A percentile compares a stretch with the other conserved stretches of the same genome.
Conservation (phyloP, 495 filamentous ascomycete genomes). For the Aspergillus carlsbadensis region DNA sequence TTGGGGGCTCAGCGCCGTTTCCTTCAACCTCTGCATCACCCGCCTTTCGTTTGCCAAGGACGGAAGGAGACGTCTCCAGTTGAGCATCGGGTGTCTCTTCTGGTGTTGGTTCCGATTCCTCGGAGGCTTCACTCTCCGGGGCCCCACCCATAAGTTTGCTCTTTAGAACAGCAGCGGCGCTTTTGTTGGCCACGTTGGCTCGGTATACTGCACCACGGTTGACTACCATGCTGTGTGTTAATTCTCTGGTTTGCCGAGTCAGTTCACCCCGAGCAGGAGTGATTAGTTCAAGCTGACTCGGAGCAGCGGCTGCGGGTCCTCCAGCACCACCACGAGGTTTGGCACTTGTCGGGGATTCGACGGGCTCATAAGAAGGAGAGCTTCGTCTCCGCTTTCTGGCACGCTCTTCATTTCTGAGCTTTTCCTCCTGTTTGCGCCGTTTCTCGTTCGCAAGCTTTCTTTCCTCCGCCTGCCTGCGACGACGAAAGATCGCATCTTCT, state of each 20-base stretch:
- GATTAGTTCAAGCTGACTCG: conserved; percentile 55
- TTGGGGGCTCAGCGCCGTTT: conserved; percentile 56
- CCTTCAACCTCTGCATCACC: conserved; percentile 63
- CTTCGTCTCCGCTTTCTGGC: conserved; percentile 43
- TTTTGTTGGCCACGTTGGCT: conserved; percentile 88
- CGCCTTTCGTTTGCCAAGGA: conserved; percentile 61
- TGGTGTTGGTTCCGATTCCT: conserved; percentile 17
- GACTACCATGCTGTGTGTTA: conserved; percentile 87
- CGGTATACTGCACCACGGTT: conserved; percentile 73
- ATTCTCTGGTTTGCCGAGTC: conserved; percentile 56
- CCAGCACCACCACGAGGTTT: conserved; percentile 27
- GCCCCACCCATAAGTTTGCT: conserved; percentile 63
- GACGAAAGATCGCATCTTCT: conserved; percentile 89
- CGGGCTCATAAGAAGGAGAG: conserved; percentile 44
- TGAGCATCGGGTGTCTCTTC: conserved; percentile 25
- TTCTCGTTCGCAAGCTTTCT: conserved; percentile 74
- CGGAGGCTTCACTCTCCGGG: conserved; percentile 21
- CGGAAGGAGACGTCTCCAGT: conserved; percentile 38
- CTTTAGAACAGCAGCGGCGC: conserved; percentile 87
- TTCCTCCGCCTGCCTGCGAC: conserved; percentile 79
- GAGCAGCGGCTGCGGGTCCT: conserved; percentile 37
- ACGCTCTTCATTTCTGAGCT: conserved; percentile 50
- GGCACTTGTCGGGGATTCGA: conserved; percentile 29
- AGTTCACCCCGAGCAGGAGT: conserved; percentile 57
- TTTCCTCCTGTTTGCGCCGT: conserved; percentile 69